A percentile compares a stretch with the other conserved stretches of the same genome.
phyloP scores from a whole-genome alignment of 129 eudicot species.

The Solidago caesia region DNA sequence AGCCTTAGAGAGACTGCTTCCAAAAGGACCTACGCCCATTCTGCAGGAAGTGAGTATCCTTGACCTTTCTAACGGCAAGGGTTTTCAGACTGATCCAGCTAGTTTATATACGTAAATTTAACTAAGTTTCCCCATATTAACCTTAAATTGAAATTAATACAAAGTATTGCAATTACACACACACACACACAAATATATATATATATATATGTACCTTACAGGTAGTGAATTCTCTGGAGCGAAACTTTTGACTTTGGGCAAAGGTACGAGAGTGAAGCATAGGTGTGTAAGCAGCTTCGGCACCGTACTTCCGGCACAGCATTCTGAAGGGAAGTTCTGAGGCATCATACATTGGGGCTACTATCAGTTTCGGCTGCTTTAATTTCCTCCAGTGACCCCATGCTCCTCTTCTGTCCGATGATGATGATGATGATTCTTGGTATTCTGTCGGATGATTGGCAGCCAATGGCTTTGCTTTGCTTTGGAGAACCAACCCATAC shows the following conservation, averaged over 20 bases:
- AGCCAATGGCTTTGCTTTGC: neutral
- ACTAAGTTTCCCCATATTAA: too few species aligned
- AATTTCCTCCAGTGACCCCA: slow-evolving; percentile 97
- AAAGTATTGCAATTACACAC: too few species aligned
- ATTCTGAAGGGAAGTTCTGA: slow-evolving; percentile 94
- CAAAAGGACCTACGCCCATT: too few species aligned
- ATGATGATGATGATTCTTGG: neutral
- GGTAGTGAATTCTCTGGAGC: slow-evolving; percentile 72
- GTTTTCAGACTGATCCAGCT: too few species aligned
- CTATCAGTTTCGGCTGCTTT: slow-evolving; percentile 71
- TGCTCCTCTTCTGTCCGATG: slow-evolving; percentile 52
- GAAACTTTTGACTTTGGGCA: slow-evolving; percentile 60
- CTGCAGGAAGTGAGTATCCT: too few species aligned
- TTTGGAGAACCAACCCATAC: neutral
- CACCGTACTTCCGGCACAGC: slow-evolving; percentile 94
- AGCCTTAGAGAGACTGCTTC: too few species aligned
- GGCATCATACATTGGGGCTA: slow-evolving; percentile 93
- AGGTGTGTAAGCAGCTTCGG: slow-evolving; percentile 94
- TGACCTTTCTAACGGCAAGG: too few species aligned
- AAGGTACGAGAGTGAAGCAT: slow-evolving; percentile 83
- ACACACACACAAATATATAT: too few species aligned
- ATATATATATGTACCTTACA: slow-evolving; percentile 55
- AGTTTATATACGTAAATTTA: too few species aligned
- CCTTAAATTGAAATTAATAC: too few species aligned
- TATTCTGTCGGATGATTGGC: neutral